phyloP scores from a whole-genome alignment of 108 stramenopile genomes.

The Cyclotella cryptica region DNA sequence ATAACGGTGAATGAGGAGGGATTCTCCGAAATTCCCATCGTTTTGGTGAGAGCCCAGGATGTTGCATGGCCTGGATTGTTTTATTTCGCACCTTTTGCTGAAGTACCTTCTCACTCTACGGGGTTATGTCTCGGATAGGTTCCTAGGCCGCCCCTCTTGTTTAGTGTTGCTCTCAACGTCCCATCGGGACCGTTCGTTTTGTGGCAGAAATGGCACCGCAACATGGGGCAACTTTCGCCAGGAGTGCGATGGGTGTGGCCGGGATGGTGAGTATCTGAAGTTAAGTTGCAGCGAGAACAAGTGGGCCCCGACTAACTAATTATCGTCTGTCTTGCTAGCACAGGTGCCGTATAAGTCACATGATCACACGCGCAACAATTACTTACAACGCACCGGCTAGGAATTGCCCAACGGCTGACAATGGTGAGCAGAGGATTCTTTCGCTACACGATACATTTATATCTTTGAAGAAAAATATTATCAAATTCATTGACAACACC shows the following conservation, averaged over 20 bases:
- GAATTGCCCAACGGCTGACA: conserved; percentile 49
- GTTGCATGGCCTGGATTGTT: neutral
- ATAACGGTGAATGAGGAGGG: conserved; percentile 27
- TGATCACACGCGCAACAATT: conserved; percentile 31
- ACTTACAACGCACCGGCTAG: conserved; percentile 35
- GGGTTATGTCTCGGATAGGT: conserved; percentile 2
- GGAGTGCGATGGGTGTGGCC: conserved; percentile 48
- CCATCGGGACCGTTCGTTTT: conserved; percentile 47
- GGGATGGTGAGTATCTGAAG: conserved; percentile 26
- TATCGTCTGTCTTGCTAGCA: neutral
- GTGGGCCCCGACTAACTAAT: neutral
- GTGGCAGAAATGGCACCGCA: conserved; percentile 52
- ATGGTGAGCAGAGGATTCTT: conserved; percentile 17
- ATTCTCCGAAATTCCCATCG: conserved; percentile 39
- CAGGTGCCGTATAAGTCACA: conserved; percentile 45
- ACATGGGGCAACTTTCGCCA: conserved; percentile 36
- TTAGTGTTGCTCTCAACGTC: conserved; percentile 37
- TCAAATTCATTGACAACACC: neutral
- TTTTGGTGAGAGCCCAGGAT: conserved; percentile 21
- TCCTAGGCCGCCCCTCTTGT: conserved; percentile 23
- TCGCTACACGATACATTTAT: no score
- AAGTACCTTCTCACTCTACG: neutral
- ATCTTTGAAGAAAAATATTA: neutral
- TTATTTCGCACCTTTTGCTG: no score
- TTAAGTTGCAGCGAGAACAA: no score